These are phyloP conservation scores for Paraurostyla sp. DNA, from an alignment of 73 alveolate genomes.

Conservation along the genomic window DNA sequence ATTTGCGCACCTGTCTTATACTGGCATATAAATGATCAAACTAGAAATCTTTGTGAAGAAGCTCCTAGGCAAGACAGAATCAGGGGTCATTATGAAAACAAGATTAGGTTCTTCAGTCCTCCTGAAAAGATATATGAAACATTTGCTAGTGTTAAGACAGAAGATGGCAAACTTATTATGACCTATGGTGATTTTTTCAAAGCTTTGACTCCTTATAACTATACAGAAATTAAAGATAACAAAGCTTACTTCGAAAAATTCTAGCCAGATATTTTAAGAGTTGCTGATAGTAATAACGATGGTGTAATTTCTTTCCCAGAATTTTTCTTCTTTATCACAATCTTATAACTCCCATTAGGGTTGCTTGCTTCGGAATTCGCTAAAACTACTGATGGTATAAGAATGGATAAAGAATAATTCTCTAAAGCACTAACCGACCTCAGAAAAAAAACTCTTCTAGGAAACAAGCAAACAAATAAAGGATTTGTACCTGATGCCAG, in stretches of 20 bases:
- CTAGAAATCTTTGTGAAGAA: conserved; percentile 28
- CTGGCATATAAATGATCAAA: not conserved
- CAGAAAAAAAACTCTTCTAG: conserved; percentile 69
- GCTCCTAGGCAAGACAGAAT: conserved; percentile 78
- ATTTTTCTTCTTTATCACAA: conserved; percentile 82
- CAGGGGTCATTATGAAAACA: conserved; percentile 86
- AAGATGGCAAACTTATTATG: conserved; percentile 72
- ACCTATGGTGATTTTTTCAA: conserved; percentile 75
- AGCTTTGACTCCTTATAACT: conserved; percentile 80
- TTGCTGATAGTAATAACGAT: conserved; percentile 75
- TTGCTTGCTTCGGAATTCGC: conserved; percentile 51
- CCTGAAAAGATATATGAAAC: conserved; percentile 88
- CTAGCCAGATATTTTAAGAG: conserved; percentile 48
- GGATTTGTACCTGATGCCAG: conserved; percentile 76
- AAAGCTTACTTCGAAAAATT: conserved; percentile 64
- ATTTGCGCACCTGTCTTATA: not conserved
- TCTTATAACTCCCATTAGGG: conserved; percentile 73
- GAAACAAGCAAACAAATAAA: conserved; percentile 61
- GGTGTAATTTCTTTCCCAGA: conserved; percentile 81
- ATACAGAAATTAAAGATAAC: conserved; percentile 49
- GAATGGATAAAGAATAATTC: conserved; percentile 52
- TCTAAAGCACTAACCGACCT: conserved; percentile 53
- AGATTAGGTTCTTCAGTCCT: conserved; percentile 76
- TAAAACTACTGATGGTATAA: conserved; percentile 40
- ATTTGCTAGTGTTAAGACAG: conserved; percentile 72